These are phyloP conservation scores for Trichoderma sp. DNA, from an alignment of 2,329 filamentous ascomycete species.

Conservation along the genomic window DNA sequence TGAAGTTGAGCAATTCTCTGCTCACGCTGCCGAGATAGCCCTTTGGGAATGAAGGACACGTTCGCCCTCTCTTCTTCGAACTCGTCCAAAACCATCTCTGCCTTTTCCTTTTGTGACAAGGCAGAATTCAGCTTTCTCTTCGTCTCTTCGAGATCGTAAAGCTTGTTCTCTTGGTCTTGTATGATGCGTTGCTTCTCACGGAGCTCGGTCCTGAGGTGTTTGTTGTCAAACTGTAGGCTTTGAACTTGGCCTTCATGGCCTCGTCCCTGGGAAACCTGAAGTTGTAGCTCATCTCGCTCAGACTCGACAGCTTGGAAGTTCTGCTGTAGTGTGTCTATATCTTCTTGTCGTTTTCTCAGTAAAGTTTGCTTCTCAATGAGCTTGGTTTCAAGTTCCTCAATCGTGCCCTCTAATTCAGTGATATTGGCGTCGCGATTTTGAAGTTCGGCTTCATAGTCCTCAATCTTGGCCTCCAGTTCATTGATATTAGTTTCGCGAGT, in stretches of 20 bases:
- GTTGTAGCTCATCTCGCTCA: neutral
- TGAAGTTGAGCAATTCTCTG: slow-evolving; percentile 67
- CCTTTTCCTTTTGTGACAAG: slow-evolving; percentile 52
- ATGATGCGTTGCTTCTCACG: neutral
- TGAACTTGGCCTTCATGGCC: neutral
- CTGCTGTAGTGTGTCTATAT: slow-evolving; percentile 38
- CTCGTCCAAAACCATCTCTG: slow-evolving; percentile 59
- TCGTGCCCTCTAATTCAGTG: neutral
- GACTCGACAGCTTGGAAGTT: neutral
- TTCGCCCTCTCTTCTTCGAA: slow-evolving; percentile 75
- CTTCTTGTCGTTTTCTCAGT: slow-evolving; percentile 40
- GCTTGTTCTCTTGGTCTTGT: slow-evolving; percentile 49
- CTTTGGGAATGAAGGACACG: slow-evolving; percentile 74
- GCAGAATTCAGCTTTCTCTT: slow-evolving; percentile 55
- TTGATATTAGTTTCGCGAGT: neutral
- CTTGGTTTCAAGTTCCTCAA: neutral
- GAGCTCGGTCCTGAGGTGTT: neutral
- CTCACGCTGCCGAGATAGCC: slow-evolving; percentile 70
- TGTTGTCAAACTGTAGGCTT: neutral
- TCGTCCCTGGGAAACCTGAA: neutral
- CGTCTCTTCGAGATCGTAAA: slow-evolving; percentile 43
- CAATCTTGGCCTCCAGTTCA: neutral
- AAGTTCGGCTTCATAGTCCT: neutral
- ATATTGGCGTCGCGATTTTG: neutral
- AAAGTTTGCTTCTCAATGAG: neutral